These are phyloP conservation scores for Petunia secreta DNA, from an alignment of 257 asterid genomes.

Conservation along the genomic window DNA sequence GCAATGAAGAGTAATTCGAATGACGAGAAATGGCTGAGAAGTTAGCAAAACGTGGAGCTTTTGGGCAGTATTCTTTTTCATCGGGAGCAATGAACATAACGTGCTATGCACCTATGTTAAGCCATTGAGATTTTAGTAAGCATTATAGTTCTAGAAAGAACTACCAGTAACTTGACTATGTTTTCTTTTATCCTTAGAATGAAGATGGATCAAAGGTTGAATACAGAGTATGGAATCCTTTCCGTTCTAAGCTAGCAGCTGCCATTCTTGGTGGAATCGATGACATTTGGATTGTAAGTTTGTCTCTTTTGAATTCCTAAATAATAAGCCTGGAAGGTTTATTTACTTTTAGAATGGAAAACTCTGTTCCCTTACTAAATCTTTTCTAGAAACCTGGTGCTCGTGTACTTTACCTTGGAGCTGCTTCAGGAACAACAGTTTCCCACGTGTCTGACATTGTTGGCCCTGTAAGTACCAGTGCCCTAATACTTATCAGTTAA, in stretches of 20 bases:
- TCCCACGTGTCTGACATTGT: slow-evolving; percentile 84
- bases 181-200: slow-evolving; percentile 19
- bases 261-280: slow-evolving; percentile 35
- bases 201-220: slow-evolving; percentile 32
- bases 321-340: neutral
- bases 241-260: slow-evolving; percentile 38
- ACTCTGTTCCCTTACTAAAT: neutral
- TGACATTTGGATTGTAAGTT: slow-evolving; percentile 54
- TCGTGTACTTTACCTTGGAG: slow-evolving; percentile 54
- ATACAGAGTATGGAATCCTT: slow-evolving; percentile 37
- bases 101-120: neutral
- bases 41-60: neutral
- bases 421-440: slow-evolving; percentile 92
- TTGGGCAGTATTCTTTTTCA: neutral
- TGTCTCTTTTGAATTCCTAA: neutral
- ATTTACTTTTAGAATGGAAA: neutral
- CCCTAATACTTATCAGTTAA: neutral
- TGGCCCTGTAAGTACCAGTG: slow-evolving; percentile 66
- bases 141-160: neutral
- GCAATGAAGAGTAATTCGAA: neutral
- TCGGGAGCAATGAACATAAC: neutral
- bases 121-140: neutral
- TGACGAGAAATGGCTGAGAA: neutral
- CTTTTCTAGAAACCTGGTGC: slow-evolving; percentile 46
- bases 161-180: neutral